These are phyloP conservation scores for Spergularia bocconei DNA, from an alignment of 148 eudicot genomes.

Conservation along the genomic window DNA sequence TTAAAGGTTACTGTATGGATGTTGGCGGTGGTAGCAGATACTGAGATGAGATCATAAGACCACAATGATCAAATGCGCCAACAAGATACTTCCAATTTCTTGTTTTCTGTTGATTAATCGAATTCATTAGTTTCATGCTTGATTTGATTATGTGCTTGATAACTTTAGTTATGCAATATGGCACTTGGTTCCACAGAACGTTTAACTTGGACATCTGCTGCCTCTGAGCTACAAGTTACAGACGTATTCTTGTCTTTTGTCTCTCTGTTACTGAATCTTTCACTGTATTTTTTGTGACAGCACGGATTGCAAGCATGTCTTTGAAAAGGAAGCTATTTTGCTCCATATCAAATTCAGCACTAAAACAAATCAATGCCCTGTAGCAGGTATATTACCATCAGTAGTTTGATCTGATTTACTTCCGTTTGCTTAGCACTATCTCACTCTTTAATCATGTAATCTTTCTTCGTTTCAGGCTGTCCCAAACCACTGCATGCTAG, in stretches of 20 bases:
- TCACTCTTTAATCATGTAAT: neutral
- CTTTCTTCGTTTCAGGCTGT: conserved; percentile 51
- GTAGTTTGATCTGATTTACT: neutral
- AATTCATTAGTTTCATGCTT: too few species aligned
- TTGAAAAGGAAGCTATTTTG: conserved; percentile 60
- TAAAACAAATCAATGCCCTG: conserved; percentile 48
- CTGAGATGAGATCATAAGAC: too few species aligned
- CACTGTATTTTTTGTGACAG: conserved; percentile 30
- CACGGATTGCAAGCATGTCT: conserved; percentile 90
- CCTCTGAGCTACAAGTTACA: too few species aligned
- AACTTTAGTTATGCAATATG: too few species aligned
- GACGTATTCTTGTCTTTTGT: neutral
- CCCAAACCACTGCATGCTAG: conserved; percentile 48
- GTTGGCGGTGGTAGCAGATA: too few species aligned
- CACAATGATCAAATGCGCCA: too few species aligned
- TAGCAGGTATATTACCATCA: conserved; percentile 48
- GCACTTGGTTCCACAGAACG: too few species aligned
- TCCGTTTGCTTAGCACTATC: neutral
- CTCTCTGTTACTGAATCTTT: neutral
- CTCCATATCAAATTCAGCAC: conserved; percentile 35
- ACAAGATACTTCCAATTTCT: too few species aligned
- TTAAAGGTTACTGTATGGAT: too few species aligned
- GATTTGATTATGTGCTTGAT: too few species aligned
- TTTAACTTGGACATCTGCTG: too few species aligned
- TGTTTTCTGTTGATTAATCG: too few species aligned